Percentiles rank a stretch among this genome's conserved stretches.
Evolutionary conservation across 495 filamentous ascomycete species (phyloP).

Genomic region (Rostrohypoxylon terebratum): DNA sequence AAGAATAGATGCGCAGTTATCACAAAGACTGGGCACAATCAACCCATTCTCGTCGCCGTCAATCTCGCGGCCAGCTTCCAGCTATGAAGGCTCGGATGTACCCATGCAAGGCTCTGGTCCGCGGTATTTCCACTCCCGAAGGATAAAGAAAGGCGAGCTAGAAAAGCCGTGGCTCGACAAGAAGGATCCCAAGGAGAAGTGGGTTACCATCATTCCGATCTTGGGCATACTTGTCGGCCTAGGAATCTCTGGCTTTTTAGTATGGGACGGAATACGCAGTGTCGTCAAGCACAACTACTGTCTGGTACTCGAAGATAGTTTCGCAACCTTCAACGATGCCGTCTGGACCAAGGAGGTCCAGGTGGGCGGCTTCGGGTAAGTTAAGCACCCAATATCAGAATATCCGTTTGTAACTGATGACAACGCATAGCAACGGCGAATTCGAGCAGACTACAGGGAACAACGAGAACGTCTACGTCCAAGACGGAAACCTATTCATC

Average conservation of each 20-base stretch:
- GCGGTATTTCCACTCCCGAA: constrained; percentile 80
- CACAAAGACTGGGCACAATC: constrained; percentile 41
- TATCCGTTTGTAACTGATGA: constrained; percentile 12
- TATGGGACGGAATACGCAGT: constrained; percentile 75
- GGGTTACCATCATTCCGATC: constrained; percentile 82
- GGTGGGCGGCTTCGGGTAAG: constrained; percentile 83
- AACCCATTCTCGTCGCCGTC: constrained; percentile 72
- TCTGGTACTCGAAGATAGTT: constrained; percentile 75
- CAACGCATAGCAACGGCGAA: constrained; percentile 73
- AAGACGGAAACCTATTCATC: constrained; percentile 77
- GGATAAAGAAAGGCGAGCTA: constrained; percentile 75
- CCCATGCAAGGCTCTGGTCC: constrained; percentile 51
- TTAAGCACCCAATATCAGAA: constrained; percentile 42
- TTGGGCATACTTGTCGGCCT: constrained; percentile 75
- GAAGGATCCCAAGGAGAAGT: constrained; percentile 82
- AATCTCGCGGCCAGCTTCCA: constrained; percentile 65
- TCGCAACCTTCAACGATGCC: constrained; percentile 66
- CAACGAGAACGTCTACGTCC: constrained; percentile 77
- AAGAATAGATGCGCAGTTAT: constrained; percentile 50
- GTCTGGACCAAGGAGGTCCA: constrained; percentile 85
- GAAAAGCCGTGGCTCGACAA: constrained; percentile 77
- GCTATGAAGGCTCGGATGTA: constrained; percentile 61
- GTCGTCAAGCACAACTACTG: constrained; percentile 83
- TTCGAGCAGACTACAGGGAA: constrained; percentile 79
- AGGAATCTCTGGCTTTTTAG: constrained; percentile 71